Base-by-base conservation (phyloP, 192 early-diverging fungal species). In the Coemansia sp. region DNA sequence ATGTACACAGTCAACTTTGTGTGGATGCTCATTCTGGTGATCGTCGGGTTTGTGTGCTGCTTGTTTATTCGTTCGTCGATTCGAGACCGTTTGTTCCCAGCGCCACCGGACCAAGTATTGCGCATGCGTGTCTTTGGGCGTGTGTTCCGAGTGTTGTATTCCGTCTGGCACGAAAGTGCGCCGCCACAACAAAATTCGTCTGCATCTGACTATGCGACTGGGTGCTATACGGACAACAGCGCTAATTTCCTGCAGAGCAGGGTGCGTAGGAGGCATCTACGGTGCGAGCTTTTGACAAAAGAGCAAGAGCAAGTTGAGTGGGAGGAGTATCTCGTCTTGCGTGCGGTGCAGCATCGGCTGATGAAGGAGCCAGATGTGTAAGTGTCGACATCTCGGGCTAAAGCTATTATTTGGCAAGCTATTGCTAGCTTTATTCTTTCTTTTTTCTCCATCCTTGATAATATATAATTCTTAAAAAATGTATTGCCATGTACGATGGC, bases 1-100 rank as follows among this genome's bases (percentile, higher is more conserved):
- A 71, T 84, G 50, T 88, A 88, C 62, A 62, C 51, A 18, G 74
- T 85, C 59, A 89, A 92, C 82, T 87, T 92, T 68, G 71, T 78
- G 66, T 92, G 91, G 91, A 85, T 92, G 66, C 76, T 90, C 21
- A 83, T 66, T 8, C 56, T 90, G 18, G 74, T 82, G 10, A 28
- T 75, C 40, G 6, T 85, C 20, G 89, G 88, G 21, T 78, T 89
- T 65, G 9, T 87, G 18, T 55, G 85, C 65, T 69, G 86, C 26
- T 31, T 88, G 57, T 84, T 89, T 60, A 76, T 92, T 24, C 83
- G 87, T 8, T 85, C 86, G 53, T 82, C 85, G 4, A 84, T 90
- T 46, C 82, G 87, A n/a, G 89, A 90, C 69, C 88, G 91, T 48
- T 74, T 87, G 39, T 70, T 90, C 48, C 91, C 91, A 2, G 66